These are phyloP conservation scores for Trametopsis cervina DNA, from an alignment of 768 basidiomycete genomes.

Conservation along the genomic window DNA sequence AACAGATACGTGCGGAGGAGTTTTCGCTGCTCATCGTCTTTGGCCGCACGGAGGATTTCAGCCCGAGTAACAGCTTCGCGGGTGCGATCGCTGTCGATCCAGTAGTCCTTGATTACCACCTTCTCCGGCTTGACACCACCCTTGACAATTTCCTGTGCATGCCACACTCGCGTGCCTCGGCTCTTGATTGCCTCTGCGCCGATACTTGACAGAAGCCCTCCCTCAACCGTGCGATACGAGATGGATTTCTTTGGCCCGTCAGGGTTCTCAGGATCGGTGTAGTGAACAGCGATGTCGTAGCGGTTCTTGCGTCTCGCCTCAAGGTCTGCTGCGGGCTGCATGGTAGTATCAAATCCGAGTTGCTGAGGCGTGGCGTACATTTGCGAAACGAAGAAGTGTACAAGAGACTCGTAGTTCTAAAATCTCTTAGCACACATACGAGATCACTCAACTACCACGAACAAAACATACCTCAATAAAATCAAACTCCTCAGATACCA, in stretches of 20 bases:
- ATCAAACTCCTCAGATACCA: conserved; percentile 15
- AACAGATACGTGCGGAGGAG: background rate
- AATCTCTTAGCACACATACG: background rate
- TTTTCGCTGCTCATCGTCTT: background rate
- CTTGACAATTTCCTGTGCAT: conserved; percentile 1
- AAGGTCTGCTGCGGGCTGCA: background rate
- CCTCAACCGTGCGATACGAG: conserved; percentile 4
- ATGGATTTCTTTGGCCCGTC: background rate
- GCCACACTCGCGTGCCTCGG: conserved; percentile 13
- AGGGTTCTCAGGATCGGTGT: too few relatives aligned
- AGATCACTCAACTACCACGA: background rate
- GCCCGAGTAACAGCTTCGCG: background rate
- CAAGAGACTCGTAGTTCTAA: background rate
- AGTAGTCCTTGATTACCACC: conserved; percentile 11
- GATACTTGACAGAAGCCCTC: conserved; percentile 1
- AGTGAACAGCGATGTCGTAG: background rate
- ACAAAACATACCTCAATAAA: conserved; percentile 13
- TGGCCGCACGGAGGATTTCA: background rate
- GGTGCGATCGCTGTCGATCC: conserved; percentile 7
- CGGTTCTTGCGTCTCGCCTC: background rate
- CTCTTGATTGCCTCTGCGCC: conserved; percentile 10
- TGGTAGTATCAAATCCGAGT: background rate
- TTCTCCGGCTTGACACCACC: background rate
- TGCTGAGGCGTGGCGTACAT: background rate
- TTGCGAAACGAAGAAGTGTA: background rate